phyloP scores from a whole-genome alignment of 805 yeast genomes.

The Metschnikowia noctiluminum region DNA sequence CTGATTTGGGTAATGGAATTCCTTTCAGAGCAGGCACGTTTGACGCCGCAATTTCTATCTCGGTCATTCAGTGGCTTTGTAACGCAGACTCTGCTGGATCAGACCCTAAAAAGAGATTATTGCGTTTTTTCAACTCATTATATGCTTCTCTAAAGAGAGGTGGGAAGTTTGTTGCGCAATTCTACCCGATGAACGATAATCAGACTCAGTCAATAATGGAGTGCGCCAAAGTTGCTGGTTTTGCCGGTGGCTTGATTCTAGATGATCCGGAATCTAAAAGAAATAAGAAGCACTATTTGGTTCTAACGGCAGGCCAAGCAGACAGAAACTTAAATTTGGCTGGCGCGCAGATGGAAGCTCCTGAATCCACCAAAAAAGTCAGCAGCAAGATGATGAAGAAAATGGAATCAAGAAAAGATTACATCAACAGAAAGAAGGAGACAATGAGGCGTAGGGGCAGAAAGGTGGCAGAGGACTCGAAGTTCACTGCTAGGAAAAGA shows the following conservation, averaged over 20 bases:
- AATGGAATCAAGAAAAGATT: conserved; percentile 74
- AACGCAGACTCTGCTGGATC: conserved; percentile 83
- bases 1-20: conserved; percentile 91
- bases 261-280: conserved; percentile 93
- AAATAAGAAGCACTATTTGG: conserved; percentile 87
- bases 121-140: conserved; percentile 81
- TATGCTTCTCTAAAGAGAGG: conserved; percentile 87
- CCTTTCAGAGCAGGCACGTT: conserved; percentile 96
- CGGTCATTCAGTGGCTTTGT: conserved; percentile 97
- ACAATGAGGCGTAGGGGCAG: conserved; percentile 90
- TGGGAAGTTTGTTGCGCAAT: conserved; percentile 96
- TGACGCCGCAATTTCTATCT: conserved; percentile 93
- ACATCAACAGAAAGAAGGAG: conserved; percentile 86
- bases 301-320: conserved; percentile 81
- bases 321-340: conserved; percentile 71
- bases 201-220: conserved; percentile 75
- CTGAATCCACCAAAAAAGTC: conserved; percentile 38
- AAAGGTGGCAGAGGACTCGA: conserved; percentile 83
- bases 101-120: conserved; percentile 79
- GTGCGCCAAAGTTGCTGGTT: conserved; percentile 92
- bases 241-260: conserved; percentile 91
- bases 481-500: conserved; percentile 80
- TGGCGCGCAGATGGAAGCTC: conserved; percentile 78
- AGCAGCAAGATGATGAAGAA: conserved; percentile 49
- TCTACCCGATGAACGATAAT: conserved; percentile 86